phyloP scores from a whole-genome alignment of 2,329 filamentous ascomycete species.

The Fusarium hainanense region DNA sequence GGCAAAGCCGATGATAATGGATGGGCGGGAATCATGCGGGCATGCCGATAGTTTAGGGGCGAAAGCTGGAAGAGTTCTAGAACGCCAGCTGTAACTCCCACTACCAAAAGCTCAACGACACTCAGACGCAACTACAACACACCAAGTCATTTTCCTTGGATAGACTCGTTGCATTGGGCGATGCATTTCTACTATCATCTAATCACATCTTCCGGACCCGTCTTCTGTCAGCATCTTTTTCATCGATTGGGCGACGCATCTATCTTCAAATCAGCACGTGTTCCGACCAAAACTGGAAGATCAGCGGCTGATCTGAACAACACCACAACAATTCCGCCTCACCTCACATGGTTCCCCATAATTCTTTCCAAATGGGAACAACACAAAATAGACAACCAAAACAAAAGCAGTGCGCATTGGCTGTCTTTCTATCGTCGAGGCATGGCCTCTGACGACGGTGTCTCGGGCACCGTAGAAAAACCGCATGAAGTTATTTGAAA shows the following conservation, averaged over 20 bases:
- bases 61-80: constrained; percentile 34
- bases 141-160: constrained; percentile 18
- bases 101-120: constrained; percentile 16
- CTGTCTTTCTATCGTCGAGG: constrained; percentile 30
- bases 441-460: constrained; percentile 19
- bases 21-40: constrained; percentile 35
- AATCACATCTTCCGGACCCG: constrained; percentile 10
- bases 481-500: constrained; percentile 35
- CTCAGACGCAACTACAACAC: constrained; percentile 1
- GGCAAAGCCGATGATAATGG: constrained; percentile 34
- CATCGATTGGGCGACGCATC: constrained; percentile 21
- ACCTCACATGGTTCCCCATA: constrained; percentile 1
- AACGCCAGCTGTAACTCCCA: constrained; percentile 19
- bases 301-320: constrained; percentile 28
- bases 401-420: constrained; percentile 43
- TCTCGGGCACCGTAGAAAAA: constrained; percentile 31
- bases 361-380: constrained; percentile 14
- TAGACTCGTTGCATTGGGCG: constrained; percentile 8
- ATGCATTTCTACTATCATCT: constrained; percentile 9
- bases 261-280: constrained; percentile 26
- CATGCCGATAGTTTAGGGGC: constrained; percentile 28
- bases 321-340: constrained; percentile 12
- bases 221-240: constrained; percentile 14
- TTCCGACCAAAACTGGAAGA: constrained; percentile 25
- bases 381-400: constrained; percentile 33